Evolutionary conservation across 2,329 filamentous ascomycete species (phyloP).

Genomic region (Colletotrichum siamense): DNA sequence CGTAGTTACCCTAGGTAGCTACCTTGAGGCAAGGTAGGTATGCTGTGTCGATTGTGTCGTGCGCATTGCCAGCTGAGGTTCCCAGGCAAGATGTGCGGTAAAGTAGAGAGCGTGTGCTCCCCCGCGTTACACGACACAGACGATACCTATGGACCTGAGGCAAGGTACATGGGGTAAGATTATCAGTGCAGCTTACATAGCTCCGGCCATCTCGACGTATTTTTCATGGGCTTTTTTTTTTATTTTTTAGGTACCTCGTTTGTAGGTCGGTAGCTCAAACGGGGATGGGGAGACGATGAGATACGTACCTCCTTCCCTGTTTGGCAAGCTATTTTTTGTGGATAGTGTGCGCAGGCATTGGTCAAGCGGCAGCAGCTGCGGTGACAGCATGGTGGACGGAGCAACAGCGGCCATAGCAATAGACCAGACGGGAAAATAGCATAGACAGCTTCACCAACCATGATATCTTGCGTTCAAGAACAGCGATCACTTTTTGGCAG

Average conservation of each 20-base stretch:
- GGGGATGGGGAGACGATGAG: background rate
- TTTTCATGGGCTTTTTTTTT: background rate
- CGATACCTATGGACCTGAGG: background rate
- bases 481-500: too few species aligned
- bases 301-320: constrained; percentile 1
- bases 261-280: background rate
- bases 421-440: background rate
- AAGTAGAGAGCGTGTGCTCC: background rate
- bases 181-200: constrained; percentile 6
- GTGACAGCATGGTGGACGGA: background rate
- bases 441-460: background rate
- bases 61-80: background rate
- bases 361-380: background rate
- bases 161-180: background rate
- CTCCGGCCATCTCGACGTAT: background rate
- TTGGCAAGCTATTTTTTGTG: background rate
- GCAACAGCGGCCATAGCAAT: background rate
- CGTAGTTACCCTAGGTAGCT: background rate
- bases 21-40: background rate
- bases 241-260: background rate
- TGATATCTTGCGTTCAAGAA: background rate
- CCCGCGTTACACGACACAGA: background rate
- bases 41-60: background rate
- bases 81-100: background rate
- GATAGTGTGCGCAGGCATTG: background rate